Base-by-base conservation (phyloP, 768 basidiomycete species). In the Lactifluus rugatus region DNA sequence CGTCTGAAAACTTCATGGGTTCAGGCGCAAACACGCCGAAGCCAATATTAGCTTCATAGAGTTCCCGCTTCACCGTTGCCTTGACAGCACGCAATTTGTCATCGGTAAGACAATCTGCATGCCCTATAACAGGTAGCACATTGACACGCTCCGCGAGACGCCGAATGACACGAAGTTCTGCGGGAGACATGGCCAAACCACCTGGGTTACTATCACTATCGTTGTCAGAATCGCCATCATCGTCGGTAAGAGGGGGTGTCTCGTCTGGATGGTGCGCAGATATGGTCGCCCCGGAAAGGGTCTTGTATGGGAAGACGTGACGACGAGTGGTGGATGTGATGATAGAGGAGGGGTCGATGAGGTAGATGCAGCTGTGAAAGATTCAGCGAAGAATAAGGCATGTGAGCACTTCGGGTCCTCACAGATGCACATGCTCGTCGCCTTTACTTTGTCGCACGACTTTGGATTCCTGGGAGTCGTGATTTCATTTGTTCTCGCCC, bases 381-480 rank as follows among this genome's bases (percentile, higher is more conserved):
- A 21, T 21, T 50, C 23, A 28, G 49, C 23, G 8, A 28, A 56
- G n/a, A n/a, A 19, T 46, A 25, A 21, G 5, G 19, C 19, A 57
- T 13, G 36, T 31, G 28, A 31, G 48, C 16, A 39, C n/a, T 16
- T 34, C 34, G 13, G 56, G 45, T 45, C 71, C 88, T 71, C 69
- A 91, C 89, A 92, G 72, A 72, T 93, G 90, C 65, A 93, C 84
- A 65, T 93, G 91, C 65, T 89, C 87, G 72, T 93, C 90, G 49
- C 88, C 89, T 73, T 86, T 90, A 72, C 81, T 89, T 69, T 89
- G 81, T 63, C 90, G 81, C 52, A 92, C 75, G 42, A 93, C 89
- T 76, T 93, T 93, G 55, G 87, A 87, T 76, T 93, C 89, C 89
- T 91, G 48, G 50, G 36, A 46, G 28, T 32, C 17, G 54, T 44